phyloP scores from a whole-genome alignment of 2,329 filamentous ascomycete species.

The Diaporthe capsici region DNA sequence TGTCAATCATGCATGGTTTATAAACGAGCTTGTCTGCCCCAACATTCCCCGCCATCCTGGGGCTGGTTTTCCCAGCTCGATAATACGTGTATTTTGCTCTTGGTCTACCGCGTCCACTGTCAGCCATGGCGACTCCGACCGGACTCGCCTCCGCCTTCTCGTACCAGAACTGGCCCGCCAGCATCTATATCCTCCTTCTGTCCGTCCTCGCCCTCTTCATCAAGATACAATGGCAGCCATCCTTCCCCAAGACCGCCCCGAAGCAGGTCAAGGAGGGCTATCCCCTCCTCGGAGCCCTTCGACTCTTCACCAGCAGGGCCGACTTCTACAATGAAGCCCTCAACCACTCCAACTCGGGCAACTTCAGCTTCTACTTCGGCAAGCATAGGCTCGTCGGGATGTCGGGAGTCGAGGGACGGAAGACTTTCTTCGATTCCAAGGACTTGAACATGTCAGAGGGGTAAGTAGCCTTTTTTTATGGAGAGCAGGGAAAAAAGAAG shows the following conservation, averaged over 20 bases:
- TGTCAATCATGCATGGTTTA: neutral
- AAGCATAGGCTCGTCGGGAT: slow-evolving; percentile 60
- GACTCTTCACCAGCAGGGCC: slow-evolving; percentile 60
- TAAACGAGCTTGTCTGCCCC: neutral
- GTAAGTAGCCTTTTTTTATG: slow-evolving; percentile 46
- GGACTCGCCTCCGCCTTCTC: neutral
- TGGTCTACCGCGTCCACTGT: neutral
- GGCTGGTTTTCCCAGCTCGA: neutral
- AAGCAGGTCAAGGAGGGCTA: slow-evolving; percentile 44
- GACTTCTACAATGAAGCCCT: slow-evolving; percentile 56
- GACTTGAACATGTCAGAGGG: slow-evolving; percentile 59
- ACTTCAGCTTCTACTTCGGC: slow-evolving; percentile 65
- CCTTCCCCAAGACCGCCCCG: slow-evolving; percentile 47
- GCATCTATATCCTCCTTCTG: slow-evolving; percentile 45
- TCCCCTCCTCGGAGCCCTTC: slow-evolving; percentile 52
- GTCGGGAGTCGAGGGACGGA: slow-evolving; percentile 58
- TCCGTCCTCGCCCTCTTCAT: slow-evolving; percentile 42
- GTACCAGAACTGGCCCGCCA: slow-evolving; percentile 43
- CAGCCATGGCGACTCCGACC: slow-evolving; percentile 13
- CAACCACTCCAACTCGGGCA: slow-evolving; percentile 54
- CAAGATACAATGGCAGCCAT: slow-evolving; percentile 45
- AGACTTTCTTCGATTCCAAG: slow-evolving; percentile 61
- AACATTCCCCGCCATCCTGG: no score
- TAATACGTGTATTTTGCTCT: neutral
- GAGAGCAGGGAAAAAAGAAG: no score